These are phyloP conservation scores for Cryptococcus jaspeensis DNA, from an alignment of 1,284 basidiomycete species.

Conservation along the genomic window DNA sequence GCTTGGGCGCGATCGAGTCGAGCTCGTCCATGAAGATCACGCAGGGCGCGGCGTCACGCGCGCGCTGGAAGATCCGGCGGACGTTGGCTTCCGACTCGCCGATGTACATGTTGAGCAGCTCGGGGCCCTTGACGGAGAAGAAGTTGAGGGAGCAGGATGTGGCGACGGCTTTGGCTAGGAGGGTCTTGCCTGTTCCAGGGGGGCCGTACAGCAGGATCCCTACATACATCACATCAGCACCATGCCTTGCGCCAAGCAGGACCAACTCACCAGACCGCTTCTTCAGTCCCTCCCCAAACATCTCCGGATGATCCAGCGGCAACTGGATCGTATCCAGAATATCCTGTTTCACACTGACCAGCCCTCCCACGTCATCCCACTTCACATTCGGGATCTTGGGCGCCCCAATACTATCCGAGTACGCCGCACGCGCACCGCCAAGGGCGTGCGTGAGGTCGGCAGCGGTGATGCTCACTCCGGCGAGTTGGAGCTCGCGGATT, in stretches of 20 bases:
- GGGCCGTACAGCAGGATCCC: conserved; percentile 84
- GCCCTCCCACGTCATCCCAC: conserved; percentile 97
- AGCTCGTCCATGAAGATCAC: conserved; percentile 99
- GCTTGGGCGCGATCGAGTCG: conserved; percentile 92
- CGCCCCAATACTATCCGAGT: conserved; percentile 90
- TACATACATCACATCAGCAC: conserved; percentile 36
- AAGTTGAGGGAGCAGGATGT: conserved; percentile 90
- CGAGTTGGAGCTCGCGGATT: conserved; percentile 46
- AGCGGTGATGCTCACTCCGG: conserved; percentile 62
- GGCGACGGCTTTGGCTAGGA: conserved; percentile 90
- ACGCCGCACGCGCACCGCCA: conserved; percentile 70
- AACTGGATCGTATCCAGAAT: conserved; percentile 97
- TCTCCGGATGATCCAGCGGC: conserved; percentile 88
- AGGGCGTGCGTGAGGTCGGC: conserved; percentile 75
- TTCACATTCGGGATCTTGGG: conserved; percentile 95
- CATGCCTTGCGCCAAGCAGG: not conserved
- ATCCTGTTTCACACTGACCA: conserved; percentile 83
- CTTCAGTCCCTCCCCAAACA: conserved; percentile 91
- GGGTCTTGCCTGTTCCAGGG: conserved; percentile 93
- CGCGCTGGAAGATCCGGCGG: conserved; percentile 84
- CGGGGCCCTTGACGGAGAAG: conserved; percentile 95
- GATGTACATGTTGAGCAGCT: conserved; percentile 96
- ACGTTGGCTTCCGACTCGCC: conserved; percentile 98
- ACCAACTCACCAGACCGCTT: conserved; percentile 77
- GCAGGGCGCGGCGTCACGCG: conserved; percentile 84